phyloP scores from a whole-genome alignment of 2,329 filamentous ascomycete genomes.

The Cercospora berteroae region DNA sequence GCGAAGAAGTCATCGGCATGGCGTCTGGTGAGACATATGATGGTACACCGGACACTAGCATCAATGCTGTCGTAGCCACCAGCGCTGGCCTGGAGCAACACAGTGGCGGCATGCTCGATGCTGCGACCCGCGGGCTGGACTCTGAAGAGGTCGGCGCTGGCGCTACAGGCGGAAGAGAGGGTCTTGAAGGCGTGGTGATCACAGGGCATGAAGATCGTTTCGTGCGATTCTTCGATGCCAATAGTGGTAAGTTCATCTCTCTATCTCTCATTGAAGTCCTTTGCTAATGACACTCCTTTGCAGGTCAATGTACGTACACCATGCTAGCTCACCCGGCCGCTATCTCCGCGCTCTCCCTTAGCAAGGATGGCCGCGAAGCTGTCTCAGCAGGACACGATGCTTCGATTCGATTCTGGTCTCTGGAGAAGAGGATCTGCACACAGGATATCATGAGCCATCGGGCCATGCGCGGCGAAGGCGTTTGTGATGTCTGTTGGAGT shows the following conservation, averaged over 20 bases:
- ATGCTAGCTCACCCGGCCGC: constrained; percentile 96
- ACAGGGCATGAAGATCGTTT: constrained; percentile 95
- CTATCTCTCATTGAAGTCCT: not conserved
- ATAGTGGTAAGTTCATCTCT: constrained; percentile 72
- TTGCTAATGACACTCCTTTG: constrained; percentile 20
- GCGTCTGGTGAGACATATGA: constrained; percentile 93
- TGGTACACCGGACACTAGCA: constrained; percentile 74
- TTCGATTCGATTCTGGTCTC: constrained; percentile 91
- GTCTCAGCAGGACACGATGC: constrained; percentile 96
- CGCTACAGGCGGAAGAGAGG: constrained; percentile 73
- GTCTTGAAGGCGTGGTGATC: constrained; percentile 87
- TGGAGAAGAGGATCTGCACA: constrained; percentile 91
- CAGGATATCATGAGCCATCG: constrained; percentile 93
- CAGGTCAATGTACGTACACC: constrained; percentile 98
- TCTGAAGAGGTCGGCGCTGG: constrained; percentile 74
- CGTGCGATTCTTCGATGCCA: constrained; percentile 96
- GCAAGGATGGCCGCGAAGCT: constrained; percentile 88
- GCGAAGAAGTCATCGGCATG: constrained; percentile 90
- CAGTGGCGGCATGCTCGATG: constrained; percentile 56
- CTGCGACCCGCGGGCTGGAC: constrained; percentile 61
- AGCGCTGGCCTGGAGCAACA: constrained; percentile 68
- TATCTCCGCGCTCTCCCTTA: constrained; percentile 87
- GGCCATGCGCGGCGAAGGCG: constrained; percentile 92
- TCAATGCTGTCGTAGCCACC: constrained; percentile 88
- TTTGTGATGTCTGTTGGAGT: constrained; percentile 93